These are phyloP conservation scores for Ceratorhiza oryzae-sativae DNA, from an alignment of 1,284 basidiomycete genomes.

Conservation along the genomic window DNA sequence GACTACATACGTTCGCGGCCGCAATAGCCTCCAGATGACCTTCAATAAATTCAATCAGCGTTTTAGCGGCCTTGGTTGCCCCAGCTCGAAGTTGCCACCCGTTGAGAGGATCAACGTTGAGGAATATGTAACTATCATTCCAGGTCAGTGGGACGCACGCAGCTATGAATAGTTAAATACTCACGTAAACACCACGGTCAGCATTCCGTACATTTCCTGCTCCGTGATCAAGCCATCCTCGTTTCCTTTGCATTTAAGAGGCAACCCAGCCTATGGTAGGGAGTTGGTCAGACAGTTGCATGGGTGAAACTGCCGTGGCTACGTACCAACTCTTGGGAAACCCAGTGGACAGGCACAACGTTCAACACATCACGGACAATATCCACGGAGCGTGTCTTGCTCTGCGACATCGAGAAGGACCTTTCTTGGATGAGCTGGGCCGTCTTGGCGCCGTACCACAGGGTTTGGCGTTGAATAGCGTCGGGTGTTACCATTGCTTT, in stretches of 20 bases:
- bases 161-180: constrained; percentile 43
- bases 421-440: constrained; percentile 43
- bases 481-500: constrained; percentile 18
- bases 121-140: constrained; percentile 63
- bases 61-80: constrained; percentile 54
- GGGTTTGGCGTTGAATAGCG: constrained; percentile 30
- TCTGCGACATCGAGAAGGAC: constrained; percentile 49
- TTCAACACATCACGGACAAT: constrained; percentile 78
- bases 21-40: constrained; percentile 52
- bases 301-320: constrained; percentile 46
- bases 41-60: constrained; percentile 55
- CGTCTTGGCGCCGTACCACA: constrained; percentile 44
- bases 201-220: constrained; percentile 58
- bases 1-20: constrained; percentile 41
- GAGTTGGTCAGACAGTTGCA: neutral
- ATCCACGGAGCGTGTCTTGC: constrained; percentile 60
- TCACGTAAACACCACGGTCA: constrained; percentile 64
- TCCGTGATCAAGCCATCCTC: constrained; percentile 60
- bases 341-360: constrained; percentile 68
- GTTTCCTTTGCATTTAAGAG: constrained; percentile 62
- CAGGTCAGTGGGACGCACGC: too few species aligned
- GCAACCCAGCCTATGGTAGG: constrained; percentile 60
- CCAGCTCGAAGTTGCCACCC: constrained; percentile 67
- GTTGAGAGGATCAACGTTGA: constrained; percentile 61
- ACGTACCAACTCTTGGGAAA: constrained; percentile 64